Base-by-base conservation (phyloP, 345 rosid species). In the Murraya koenigii region DNA sequence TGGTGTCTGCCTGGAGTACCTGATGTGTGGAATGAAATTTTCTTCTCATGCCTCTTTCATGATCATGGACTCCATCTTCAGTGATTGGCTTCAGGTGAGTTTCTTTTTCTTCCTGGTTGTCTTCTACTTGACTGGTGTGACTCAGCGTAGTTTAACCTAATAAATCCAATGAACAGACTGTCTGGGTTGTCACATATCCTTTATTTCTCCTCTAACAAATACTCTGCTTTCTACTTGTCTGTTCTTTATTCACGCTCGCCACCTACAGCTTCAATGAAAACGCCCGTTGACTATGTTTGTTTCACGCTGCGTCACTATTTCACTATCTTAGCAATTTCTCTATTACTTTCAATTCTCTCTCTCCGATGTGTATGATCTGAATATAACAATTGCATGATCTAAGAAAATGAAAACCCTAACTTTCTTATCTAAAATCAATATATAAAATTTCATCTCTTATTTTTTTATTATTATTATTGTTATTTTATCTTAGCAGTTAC, bases 1-100 rank as follows among this genome's bases (percentile, higher is more conserved):
- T 94, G 98, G 98, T 94, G 98, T 82, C 80, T 94, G 61, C 98
- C 98, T 23, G 97, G 98, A 76, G 89, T 92, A 52, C 96, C 98
- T 69, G 96, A 94, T 87, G 76, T 80, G 39, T 94, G 98, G 98
- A 94, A 92, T 72, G 94, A 94, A 75, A 86, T 94, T 66, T 81
- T 94, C 36, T 90, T 92, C 78, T 86, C 88, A 26, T 85, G 85
- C 75, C 79, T 92, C 54, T 75, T 83, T 69, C 30, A 10, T 9
- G 33, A 62, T 38, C 23, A 66, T 54, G 49, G 62, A 75, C 41
- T 11, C 49, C 60, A 68, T 32, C 75, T 39, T 41, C 38, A 10
- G 36, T 69, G 49, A 75, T 71, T 60, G 38, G 41, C 78, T 54
- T 67, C 55, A 41, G n/a, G 82, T 80, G 74, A 79, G 79, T 75